Evolutionary conservation across 352 stramenopile genomes (phyloP).

Genomic region (Globisporangium okanoganense): DNA sequence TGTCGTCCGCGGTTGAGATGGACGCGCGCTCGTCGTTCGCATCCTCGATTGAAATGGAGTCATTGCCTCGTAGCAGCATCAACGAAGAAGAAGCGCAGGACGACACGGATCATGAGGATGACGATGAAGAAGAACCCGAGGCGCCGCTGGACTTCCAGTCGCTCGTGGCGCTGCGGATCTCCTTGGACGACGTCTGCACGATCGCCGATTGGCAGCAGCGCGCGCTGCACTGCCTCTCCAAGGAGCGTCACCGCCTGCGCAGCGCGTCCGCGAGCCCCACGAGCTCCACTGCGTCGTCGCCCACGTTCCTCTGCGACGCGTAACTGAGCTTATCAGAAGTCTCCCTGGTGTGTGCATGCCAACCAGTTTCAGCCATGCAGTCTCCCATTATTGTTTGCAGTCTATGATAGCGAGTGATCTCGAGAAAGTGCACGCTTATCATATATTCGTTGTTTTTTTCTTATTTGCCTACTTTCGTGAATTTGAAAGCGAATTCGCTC

Average conservation of each 20-base stretch:
- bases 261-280: constrained; percentile 8
- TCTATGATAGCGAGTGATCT: too few species aligned
- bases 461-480: constrained; percentile 4
- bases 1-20: neutral
- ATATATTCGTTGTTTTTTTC: too few species aligned
- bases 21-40: constrained; percentile 10
- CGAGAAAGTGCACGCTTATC: too few species aligned
- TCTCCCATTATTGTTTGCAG: too few species aligned
- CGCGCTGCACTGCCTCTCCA: constrained; percentile 29
- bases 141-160: constrained; percentile 21
- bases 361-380: neutral
- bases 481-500: too few species aligned
- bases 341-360: neutral
- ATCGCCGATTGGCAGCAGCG: constrained; percentile 24
- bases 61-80: neutral
- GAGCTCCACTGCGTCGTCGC: constrained; percentile 31
- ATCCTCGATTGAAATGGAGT: constrained; percentile 7
- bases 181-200: constrained; percentile 15
- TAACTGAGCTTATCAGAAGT: neutral
- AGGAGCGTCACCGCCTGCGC: constrained; percentile 21
- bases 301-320: constrained; percentile 18
- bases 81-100: neutral
- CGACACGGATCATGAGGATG: neutral
- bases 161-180: constrained; percentile 25
- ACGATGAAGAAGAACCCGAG: constrained; percentile 3